Conservation (phyloP, 306 rosid species). For the Myrica gale region DNA sequence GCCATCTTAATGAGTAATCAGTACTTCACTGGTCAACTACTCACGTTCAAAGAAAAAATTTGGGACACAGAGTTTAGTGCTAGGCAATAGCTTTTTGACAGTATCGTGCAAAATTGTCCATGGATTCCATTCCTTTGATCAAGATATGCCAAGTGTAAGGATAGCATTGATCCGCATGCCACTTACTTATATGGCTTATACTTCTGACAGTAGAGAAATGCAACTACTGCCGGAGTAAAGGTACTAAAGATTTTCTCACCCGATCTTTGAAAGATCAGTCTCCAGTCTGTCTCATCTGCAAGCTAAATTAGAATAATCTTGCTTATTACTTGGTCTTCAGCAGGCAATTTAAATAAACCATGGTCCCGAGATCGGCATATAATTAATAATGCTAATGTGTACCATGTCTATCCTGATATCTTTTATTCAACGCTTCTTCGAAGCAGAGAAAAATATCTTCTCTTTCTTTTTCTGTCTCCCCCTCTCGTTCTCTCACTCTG, state of each 20-base stretch:
- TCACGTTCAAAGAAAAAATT: not conserved
- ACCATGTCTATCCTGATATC: not conserved
- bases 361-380: not conserved
- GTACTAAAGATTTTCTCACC: not conserved
- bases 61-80: not conserved
- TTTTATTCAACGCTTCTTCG: too few species aligned
- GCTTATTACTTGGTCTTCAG: not conserved
- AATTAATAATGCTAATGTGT: not conserved
- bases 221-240: not conserved
- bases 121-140: conserved; percentile 5
- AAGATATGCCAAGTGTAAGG: conserved; percentile 2
- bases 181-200: not conserved
- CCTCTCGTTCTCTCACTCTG: not conserved
- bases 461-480: not conserved
- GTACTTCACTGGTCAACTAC: not conserved
- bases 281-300: not conserved
- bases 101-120: not conserved
- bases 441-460: not conserved
- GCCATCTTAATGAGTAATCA: not conserved
- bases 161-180: not conserved
- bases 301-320: not conserved
- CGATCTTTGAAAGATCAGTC: not conserved
- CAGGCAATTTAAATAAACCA: not conserved
- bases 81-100: not conserved
- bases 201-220: not conserved